These are phyloP conservation scores for Ichthyophthirius multifiliis DNA, from an alignment of 169 alveolate genomes.

Conservation along the genomic window DNA sequence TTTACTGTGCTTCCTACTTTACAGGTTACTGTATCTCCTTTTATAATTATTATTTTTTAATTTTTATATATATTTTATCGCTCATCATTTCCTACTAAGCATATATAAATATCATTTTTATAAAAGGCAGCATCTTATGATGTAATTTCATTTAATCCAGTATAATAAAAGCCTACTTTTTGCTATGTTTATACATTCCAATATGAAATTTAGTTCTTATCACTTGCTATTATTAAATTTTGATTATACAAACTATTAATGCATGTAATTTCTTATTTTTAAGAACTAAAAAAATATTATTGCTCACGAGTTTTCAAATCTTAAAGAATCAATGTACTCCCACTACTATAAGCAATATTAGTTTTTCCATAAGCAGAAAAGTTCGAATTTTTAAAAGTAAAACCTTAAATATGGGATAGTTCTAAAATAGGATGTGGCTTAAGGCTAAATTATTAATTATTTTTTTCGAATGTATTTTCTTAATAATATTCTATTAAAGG, in stretches of 20 bases:
- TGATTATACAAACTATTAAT: background rate
- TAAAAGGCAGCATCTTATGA: background rate
- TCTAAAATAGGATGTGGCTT: no score
- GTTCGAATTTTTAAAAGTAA: no score
- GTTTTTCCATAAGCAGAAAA: no score
- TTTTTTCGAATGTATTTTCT: no score
- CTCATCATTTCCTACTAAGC: background rate
- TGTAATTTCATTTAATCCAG: background rate
- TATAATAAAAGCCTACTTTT: conserved; percentile 6
- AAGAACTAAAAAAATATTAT: background rate
- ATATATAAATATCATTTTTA: conserved; percentile 3
- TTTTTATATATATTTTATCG: background rate
- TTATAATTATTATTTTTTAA: background rate
- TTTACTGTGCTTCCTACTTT: background rate
- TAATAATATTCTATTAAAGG: no score
- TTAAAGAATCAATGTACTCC: background rate
- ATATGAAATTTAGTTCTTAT: background rate
- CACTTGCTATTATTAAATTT: background rate
- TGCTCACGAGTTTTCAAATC: background rate
- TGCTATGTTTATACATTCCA: conserved; percentile 7
- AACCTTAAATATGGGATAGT: no score
- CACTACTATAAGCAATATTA: background rate
- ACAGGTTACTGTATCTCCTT: background rate
- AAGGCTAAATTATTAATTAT: no score
- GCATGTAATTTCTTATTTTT: background rate